Conservation (phyloP, 106 monocot genomes). For the Platanthera zijinensis region DNA sequence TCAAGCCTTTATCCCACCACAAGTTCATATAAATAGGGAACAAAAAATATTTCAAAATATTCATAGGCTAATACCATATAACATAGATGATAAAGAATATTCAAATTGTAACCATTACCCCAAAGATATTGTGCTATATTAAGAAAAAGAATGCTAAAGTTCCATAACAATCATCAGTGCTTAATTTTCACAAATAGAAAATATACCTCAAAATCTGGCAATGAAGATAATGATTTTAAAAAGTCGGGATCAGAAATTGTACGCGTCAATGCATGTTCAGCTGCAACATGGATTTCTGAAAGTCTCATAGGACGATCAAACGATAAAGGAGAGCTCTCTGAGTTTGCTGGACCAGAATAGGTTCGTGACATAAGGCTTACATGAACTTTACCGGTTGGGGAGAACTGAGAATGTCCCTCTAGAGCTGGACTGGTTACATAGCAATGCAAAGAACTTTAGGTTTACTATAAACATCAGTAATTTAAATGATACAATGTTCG, state of each 20-base stretch:
- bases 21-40: too few relatives aligned
- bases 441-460: conserved; percentile 25
- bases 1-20: too few relatives aligned
- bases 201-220: conserved; percentile 73
- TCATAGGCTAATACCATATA: background rate
- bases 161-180: background rate
- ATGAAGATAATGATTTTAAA: conserved; percentile 66
- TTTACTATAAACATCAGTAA: background rate
- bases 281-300: conserved; percentile 89
- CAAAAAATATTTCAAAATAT: background rate
- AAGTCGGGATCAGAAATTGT: conserved; percentile 79
- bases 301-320: conserved; percentile 92
- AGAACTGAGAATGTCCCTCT: conserved; percentile 50
- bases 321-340: conserved; percentile 33
- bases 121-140: background rate
- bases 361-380: conserved; percentile 46
- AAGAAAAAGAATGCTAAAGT: background rate
- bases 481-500: conserved; percentile 3
- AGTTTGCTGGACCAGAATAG: conserved; percentile 58
- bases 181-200: background rate
- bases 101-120: background rate
- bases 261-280: conserved; percentile 60
- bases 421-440: conserved; percentile 69
- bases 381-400: conserved; percentile 38
- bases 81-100: background rate